A percentile compares a stretch with the other conserved stretches of the same genome.
Evolutionary conservation across 2,329 filamentous ascomycete species (phyloP).

Genomic region (Talaromyces albobiverticillius): DNA sequence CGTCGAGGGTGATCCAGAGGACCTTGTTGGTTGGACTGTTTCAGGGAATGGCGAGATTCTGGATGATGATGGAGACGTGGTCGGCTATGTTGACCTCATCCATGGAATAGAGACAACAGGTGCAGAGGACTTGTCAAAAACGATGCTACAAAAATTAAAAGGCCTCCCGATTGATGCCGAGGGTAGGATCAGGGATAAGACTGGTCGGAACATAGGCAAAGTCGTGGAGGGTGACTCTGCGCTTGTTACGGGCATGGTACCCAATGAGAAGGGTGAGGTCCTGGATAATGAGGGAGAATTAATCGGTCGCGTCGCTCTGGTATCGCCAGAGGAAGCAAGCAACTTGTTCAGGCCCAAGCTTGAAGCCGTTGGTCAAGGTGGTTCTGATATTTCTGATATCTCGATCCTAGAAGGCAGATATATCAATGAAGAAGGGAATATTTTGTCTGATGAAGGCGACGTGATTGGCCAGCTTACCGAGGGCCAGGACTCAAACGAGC

Average conservation of each 20-base stretch:
- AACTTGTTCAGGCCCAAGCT: too few species aligned
- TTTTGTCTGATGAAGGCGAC: conserved; percentile 46
- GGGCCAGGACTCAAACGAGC: conserved; percentile 35
- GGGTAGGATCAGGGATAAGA: conserved; percentile 53
- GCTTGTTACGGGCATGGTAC: conserved; percentile 30
- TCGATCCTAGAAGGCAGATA: conserved; percentile 11
- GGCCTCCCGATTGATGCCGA: too few species aligned
- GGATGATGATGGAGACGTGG: too few species aligned
- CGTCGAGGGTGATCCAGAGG: too few species aligned
- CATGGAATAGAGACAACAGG: too few species aligned
- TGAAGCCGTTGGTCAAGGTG: conserved; percentile 22
- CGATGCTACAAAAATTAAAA: too few species aligned
- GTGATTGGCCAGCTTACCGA: conserved; percentile 38
- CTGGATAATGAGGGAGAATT: conserved; percentile 36
- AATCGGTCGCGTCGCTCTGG: conserved; percentile 24
- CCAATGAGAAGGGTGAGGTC: conserved; percentile 35
- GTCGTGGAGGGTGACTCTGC: conserved; percentile 43
- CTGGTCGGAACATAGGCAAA: conserved; percentile 32
- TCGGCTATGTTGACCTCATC: too few species aligned
- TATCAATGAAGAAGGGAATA: conserved; percentile 36
- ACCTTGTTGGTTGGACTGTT: too few species aligned
- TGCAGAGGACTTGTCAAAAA: too few species aligned
- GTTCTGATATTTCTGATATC: conserved; percentile 17
- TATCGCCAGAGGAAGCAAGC: conserved; percentile 26
- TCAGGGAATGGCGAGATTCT: too few species aligned